phyloP scores from a whole-genome alignment of 2,329 filamentous ascomycete species.

The Trichophaea hybrida region DNA sequence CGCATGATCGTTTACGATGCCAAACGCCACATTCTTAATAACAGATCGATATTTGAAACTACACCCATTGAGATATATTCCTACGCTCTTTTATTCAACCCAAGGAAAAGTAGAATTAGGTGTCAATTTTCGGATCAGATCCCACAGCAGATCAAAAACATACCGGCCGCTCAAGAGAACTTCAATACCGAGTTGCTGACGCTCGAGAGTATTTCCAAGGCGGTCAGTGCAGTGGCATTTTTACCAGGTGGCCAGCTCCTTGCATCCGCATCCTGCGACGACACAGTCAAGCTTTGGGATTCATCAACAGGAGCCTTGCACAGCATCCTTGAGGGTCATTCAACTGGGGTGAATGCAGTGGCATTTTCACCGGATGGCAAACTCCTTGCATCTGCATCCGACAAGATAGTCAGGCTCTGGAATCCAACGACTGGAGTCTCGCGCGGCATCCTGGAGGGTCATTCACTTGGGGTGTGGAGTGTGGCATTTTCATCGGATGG shows the following conservation, averaged over 20 bases:
- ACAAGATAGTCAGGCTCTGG: no score
- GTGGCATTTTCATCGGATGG: constrained; percentile 50
- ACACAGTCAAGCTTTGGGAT: constrained; percentile 35
- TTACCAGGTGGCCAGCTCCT: constrained; percentile 60
- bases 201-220: constrained; percentile 63
- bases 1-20: background rate
- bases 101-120: background rate
- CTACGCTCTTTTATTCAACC: background rate
- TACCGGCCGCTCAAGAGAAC: background rate
- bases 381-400: constrained; percentile 54
- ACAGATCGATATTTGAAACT: no score
- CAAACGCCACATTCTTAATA: constrained; percentile 42
- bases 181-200: constrained; percentile 52
- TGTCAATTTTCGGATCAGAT: background rate
- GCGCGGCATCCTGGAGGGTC: constrained; percentile 36
- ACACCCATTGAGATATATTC: background rate
- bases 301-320: constrained; percentile 69
- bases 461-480: background rate
- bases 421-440: background rate
- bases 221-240: constrained; percentile 91
- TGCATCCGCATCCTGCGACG: constrained; percentile 17
- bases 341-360: constrained; percentile 83
- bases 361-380: constrained; percentile 86
- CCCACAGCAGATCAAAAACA: background rate
- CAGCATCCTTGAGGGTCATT: constrained; percentile 69